Evolutionary conservation across 352 stramenopile species (phyloP).

Genomic region (Phytopythium litorale): DNA sequence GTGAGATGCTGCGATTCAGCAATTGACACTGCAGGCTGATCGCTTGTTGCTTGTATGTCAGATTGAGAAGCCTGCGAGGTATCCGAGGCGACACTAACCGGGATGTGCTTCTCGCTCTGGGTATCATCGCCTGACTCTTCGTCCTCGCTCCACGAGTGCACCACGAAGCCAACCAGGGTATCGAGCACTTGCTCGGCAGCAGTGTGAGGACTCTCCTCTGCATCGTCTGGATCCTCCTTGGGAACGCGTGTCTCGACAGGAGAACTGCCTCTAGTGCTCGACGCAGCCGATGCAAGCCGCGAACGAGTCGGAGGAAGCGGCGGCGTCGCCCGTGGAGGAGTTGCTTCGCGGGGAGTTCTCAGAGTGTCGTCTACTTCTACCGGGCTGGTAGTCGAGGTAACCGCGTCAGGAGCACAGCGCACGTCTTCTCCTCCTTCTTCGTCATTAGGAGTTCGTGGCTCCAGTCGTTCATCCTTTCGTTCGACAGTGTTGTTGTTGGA

Average conservation of each 20-base stretch:
- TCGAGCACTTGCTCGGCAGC: constrained; percentile 18
- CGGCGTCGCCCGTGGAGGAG: constrained; percentile 3
- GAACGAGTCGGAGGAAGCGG: constrained; percentile 1
- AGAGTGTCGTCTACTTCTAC: not conserved
- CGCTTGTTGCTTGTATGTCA: not conserved
- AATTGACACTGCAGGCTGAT: not conserved
- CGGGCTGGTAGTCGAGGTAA: not conserved
- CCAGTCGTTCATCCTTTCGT: not conserved
- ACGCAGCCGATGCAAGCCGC: not conserved
- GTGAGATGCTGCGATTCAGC: not conserved
- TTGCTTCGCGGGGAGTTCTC: not conserved
- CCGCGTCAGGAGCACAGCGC: not conserved
- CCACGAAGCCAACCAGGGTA: constrained; percentile 41
- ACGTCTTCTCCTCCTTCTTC: not conserved
- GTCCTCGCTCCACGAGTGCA: constrained; percentile 45
- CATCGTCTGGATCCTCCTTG: not conserved
- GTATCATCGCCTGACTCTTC: not conserved
- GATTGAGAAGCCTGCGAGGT: not conserved
- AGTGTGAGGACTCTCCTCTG: not conserved
- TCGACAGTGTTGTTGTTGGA: not conserved
- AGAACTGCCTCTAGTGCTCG: not conserved
- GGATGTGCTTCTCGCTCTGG: not conserved
- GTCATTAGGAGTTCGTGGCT: not conserved
- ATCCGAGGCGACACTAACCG: too few species aligned
- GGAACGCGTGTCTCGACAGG: not conserved